A percentile compares a stretch with the other conserved stretches of the same genome.
Conservation (phyloP, 148 eudicot species). For the Tetragonia tetragonoides region DNA sequence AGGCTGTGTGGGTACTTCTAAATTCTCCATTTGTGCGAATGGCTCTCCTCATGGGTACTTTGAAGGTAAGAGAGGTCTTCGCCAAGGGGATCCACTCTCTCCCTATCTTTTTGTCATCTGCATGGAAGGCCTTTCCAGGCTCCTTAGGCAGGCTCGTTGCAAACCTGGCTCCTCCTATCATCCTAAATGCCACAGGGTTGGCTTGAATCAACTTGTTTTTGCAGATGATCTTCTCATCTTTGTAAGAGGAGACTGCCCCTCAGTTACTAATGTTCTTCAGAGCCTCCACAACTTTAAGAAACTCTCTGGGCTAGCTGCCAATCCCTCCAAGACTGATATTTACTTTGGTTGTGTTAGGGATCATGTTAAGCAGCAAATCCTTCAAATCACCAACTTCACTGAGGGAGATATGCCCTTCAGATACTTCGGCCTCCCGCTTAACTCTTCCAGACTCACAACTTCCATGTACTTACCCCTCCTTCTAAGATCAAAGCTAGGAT, state of each 20-base stretch:
- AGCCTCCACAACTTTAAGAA: background rate
- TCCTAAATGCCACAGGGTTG: background rate
- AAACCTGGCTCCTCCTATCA: background rate
- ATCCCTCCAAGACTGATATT: background rate
- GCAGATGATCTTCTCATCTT: background rate
- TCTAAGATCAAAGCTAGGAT: too few species aligned
- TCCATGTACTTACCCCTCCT: background rate
- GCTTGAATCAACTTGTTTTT: background rate
- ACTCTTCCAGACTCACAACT: background rate
- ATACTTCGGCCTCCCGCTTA: background rate
- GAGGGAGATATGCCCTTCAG: background rate
- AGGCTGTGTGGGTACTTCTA: background rate
- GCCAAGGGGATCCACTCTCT: background rate
- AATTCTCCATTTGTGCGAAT: background rate
- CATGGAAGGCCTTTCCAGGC: background rate
- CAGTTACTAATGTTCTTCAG: background rate
- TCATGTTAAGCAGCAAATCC: background rate
- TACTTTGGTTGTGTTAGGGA: background rate
- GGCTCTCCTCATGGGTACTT: background rate
- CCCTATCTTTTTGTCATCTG: background rate
- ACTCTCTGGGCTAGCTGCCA: background rate
- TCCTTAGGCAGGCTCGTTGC: background rate
- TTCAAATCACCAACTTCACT: background rate
- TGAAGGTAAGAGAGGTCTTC: background rate
- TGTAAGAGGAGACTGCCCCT: background rate